Percentiles rank a stretch among this genome's conserved stretches.
These are phyloP conservation scores for Phytophthora cryptogea DNA, from an alignment of 352 stramenopile species.

Conservation along the genomic window DNA sequence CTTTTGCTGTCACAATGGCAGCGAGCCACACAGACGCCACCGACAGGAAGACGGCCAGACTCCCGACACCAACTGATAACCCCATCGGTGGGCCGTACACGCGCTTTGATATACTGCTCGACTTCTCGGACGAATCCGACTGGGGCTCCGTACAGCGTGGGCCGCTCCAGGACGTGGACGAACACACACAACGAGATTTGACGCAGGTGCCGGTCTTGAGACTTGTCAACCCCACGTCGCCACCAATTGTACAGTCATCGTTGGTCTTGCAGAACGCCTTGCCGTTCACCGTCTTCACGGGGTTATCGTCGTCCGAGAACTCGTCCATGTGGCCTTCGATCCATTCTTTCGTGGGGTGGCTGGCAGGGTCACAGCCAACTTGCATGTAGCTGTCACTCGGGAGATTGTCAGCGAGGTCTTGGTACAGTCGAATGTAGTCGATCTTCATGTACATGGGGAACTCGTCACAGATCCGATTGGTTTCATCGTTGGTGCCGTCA, in stretches of 20 bases:
- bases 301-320: slow-evolving; percentile 66
- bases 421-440: slow-evolving; percentile 75
- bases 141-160: slow-evolving; percentile 50
- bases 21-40: slow-evolving; percentile 39
- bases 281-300: slow-evolving; percentile 45
- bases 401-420: slow-evolving; percentile 47
- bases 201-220: slow-evolving; percentile 58
- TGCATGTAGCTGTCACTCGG: slow-evolving; percentile 55
- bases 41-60: slow-evolving; percentile 39
- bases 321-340: slow-evolving; percentile 67
- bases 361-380: slow-evolving; percentile 57
- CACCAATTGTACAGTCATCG: slow-evolving; percentile 63
- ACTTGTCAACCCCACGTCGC: slow-evolving; percentile 6
- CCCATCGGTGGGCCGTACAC: slow-evolving; percentile 49
- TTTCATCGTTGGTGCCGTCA: slow-evolving; percentile 41
- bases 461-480: slow-evolving; percentile 61
- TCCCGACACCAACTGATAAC: slow-evolving; percentile 37
- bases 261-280: slow-evolving; percentile 53
- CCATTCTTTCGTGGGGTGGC: slow-evolving; percentile 65
- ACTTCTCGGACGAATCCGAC: slow-evolving; percentile 34
- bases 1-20: slow-evolving; percentile 23
- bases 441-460: slow-evolving; percentile 82
- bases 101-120: slow-evolving; percentile 30
- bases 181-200: slow-evolving; percentile 59
- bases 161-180: slow-evolving; percentile 52